Base-by-base conservation (phyloP, 2,329 filamentous ascomycete species). In the Thielaviopsis cerberus region DNA sequence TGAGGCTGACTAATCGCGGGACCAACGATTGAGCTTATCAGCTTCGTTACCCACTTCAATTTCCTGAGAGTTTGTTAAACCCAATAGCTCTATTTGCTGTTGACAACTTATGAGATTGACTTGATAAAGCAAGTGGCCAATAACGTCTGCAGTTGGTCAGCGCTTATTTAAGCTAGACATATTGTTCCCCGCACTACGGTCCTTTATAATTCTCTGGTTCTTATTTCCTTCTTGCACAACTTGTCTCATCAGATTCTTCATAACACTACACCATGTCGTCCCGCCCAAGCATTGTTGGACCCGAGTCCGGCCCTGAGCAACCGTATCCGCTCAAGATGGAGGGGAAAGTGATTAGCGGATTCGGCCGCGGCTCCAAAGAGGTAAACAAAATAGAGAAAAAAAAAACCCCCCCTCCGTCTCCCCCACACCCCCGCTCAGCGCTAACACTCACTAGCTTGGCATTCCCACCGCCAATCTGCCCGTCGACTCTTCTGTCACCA, bases 381-480 rank as follows among this genome's bases (percentile, higher is more conserved):
- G 87, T 90, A 69, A 55, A n/a, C 20, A 20, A 13, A 22, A 17
- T 27, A 54, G 26, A 54, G 11, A 54, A 1, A 54, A 11, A 34
- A n/a, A n/a, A n/a, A n/a, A n/a, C n/a, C 20, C 55, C 15, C 27
- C 4, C 48, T 30, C 15, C 7, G 45, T 22, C 34, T 52, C 22
- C 27, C 10, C n/a, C n/a, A n/a, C n/a, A n/a, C n/a, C n/a, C n/a
- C n/a, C n/a, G n/a, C n/a, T n/a, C n/a, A n/a, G n/a, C n/a, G n/a
- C n/a, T n/a, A n/a, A n/a, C n/a, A n/a, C n/a, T n/a, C n/a, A n/a
- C 54, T 26, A 94, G 83, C 86, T 97, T 67, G 91, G 91, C 64
- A 96, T 97, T 68, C 92, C 92, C 1, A 97, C 92, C 1, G 92
- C 92, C 68, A 98, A 97, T 74, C 81, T 97, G 51, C 82, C 82